Evolutionary conservation across 75 land plant species (phyloP).

Genomic region (Isoetes taiwanensis): DNA sequence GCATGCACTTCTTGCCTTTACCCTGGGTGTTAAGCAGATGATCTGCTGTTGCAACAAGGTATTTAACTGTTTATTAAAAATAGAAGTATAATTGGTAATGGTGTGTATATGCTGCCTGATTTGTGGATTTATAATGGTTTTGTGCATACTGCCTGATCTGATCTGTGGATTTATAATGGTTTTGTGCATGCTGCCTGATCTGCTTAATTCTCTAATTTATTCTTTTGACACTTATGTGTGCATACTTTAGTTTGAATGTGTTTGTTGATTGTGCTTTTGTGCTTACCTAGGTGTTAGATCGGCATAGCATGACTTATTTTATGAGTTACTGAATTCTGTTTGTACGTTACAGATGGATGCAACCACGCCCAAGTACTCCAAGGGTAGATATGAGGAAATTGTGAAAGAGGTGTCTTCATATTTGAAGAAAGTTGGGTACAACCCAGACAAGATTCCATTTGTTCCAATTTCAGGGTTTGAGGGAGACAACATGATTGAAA

Average conservation of each 20-base stretch:
- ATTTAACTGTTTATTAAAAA: background rate
- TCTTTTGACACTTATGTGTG: too few relatives aligned
- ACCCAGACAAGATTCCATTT: constrained; percentile 15
- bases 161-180: too few relatives aligned
- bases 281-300: background rate
- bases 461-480: constrained; percentile 50
- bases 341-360: constrained; percentile 14
- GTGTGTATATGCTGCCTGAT: too few relatives aligned
- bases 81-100: background rate
- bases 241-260: too few relatives aligned
- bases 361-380: background rate
- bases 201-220: too few relatives aligned
- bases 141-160: too few relatives aligned
- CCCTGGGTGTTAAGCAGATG: background rate
- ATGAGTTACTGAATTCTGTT: background rate
- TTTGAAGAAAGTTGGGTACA: background rate
- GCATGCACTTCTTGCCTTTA: background rate
- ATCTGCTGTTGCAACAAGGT: background rate
- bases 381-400: background rate
- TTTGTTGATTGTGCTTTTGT: background rate
- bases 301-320: background rate
- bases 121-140: too few relatives aligned
- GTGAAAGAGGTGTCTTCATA: background rate
- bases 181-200: too few relatives aligned
- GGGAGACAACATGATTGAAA: constrained; percentile 43